These are phyloP conservation scores for Pestalotiopsis fici DNA, from an alignment of 2,329 filamentous ascomycete species.

Conservation along the genomic window DNA sequence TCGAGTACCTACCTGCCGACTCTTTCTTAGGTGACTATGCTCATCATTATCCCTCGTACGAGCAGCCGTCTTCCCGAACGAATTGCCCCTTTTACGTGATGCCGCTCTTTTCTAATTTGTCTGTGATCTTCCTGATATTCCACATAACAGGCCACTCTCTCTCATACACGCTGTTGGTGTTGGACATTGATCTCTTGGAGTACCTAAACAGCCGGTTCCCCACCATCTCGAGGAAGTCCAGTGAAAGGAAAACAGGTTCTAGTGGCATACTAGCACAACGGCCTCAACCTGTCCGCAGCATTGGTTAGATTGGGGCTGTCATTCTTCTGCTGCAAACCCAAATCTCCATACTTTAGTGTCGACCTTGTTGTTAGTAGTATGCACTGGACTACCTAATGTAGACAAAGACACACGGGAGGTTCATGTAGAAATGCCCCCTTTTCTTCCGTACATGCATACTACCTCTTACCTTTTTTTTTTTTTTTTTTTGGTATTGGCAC, in stretches of 20 bases:
- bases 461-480: neutral
- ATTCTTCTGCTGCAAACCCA: constrained; percentile 1
- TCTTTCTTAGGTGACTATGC: neutral
- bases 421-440: neutral
- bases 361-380: neutral
- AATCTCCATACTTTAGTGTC: constrained; percentile 1
- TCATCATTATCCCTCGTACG: no score
- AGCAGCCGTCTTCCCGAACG: neutral
- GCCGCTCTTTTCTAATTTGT: neutral
- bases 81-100: neutral
- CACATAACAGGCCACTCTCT: neutral
- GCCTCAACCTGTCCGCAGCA: neutral
- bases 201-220: constrained; percentile 1
- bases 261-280: constrained; percentile 11
- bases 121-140: neutral
- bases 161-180: neutral
- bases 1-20: neutral
- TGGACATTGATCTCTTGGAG: neutral
- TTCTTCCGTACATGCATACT: neutral
- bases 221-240: constrained; percentile 8
- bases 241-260: constrained; percentile 10
- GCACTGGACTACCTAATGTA: neutral
- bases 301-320: constrained; percentile 8
- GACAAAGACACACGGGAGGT: neutral
- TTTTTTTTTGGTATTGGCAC: neutral